phyloP scores from a whole-genome alignment of 371 early-diverging fungal species.

The Apophysomyces elegans region DNA sequence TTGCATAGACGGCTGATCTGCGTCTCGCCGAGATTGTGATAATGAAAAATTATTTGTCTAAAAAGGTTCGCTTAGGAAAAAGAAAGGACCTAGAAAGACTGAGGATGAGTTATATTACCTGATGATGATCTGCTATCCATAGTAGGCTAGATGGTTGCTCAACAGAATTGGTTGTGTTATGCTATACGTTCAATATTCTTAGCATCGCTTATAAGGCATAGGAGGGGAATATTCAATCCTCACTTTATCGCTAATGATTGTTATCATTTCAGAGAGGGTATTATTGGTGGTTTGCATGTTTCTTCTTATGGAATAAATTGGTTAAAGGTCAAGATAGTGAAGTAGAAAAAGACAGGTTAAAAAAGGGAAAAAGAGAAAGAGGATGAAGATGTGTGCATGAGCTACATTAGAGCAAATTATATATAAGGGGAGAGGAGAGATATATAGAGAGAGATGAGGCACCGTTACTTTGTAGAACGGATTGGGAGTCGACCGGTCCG shows the following conservation, averaged over 20 bases:
- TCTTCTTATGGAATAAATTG: not conserved
- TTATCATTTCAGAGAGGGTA: too few relatives aligned
- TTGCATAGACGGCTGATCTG: not conserved
- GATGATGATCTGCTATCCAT: not conserved
- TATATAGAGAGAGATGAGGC: not conserved
- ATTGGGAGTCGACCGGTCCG: not conserved
- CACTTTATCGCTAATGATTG: not conserved
- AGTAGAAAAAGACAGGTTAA: not conserved
- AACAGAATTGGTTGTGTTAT: not conserved
- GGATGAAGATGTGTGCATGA: not conserved
- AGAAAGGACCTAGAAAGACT: not conserved
- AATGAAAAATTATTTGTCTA: not conserved
- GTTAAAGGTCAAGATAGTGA: too few relatives aligned
- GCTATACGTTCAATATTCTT: not conserved
- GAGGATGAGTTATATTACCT: too few relatives aligned
- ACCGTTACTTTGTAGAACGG: not conserved
- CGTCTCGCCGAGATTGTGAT: too few relatives aligned
- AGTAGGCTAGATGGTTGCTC: not conserved
- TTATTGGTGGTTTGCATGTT: not conserved
- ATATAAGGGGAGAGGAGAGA: not conserved
- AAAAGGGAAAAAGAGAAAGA: not conserved
- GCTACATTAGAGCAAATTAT: too few relatives aligned
- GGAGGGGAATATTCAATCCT: too few relatives aligned
- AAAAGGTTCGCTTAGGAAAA: not conserved
- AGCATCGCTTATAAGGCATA: not conserved